Evolutionary conservation across 2,329 filamentous ascomycete species (phyloP), one percentile per base, ranked within the genome.

Genomic region (Trichoderma oligosporum): DNA sequence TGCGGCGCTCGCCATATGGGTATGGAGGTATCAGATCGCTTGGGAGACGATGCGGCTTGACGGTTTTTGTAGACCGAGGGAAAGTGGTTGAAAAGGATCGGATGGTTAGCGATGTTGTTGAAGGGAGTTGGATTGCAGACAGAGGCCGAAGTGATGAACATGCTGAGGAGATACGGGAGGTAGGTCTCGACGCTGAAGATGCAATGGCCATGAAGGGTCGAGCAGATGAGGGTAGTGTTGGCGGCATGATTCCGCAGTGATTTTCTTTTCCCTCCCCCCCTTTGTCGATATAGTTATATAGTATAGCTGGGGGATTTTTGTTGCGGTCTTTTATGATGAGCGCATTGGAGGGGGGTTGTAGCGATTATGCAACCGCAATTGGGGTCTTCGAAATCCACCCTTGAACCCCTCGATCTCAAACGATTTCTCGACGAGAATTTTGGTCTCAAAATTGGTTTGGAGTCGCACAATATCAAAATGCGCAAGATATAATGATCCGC

Each of bases 1-100:
- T 76, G 61, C 71, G 77, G 57, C 86, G 82, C 54, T 82, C 80
- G 47, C 88, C 88, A 73, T 89, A 86, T 1, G 89, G 89, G 71
- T 94, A 94, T 3, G 78, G 75, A 9, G 85, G 85, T 58, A 84
- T 79, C n/a, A 78, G 71, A 12, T 71, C 75, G 57, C 69, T 66
- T 31, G 79, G 79, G 57, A 82, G 74, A 35, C 73, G 75, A 55
- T 75, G 68, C 25, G 73, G 66, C 51, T 70, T 69, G 66, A 76
- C 70, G n/a, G 74, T 76, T 63, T 77, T 76, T 33, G 70, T 69
- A 33, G 65, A 65, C 48, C 64, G 64, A 35, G 67, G 56, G 6
- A 65, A 18, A 0, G 76, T 73, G 1, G 74, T 74, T 48, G 70
- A 72, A 67, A 78, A 76, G 42, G 60, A n/a, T 41, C 67, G 68